These are phyloP conservation scores for Aspergillus sp. DNA, from an alignment of 2,329 filamentous ascomycete species.

Conservation along the genomic window DNA sequence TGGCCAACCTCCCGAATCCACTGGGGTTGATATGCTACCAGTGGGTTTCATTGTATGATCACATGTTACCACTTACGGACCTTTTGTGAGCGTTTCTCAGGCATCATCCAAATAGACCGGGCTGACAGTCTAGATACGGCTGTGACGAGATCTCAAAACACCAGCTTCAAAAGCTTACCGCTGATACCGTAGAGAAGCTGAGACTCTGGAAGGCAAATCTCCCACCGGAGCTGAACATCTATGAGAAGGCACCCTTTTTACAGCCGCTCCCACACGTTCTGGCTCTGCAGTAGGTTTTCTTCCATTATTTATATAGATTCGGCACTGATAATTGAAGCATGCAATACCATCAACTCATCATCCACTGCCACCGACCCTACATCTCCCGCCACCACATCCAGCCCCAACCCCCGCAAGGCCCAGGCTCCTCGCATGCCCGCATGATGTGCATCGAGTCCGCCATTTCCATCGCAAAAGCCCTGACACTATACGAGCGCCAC, in stretches of 20 bases:
- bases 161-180: neutral
- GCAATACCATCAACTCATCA: neutral
- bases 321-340: neutral
- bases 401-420: neutral
- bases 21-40: neutral
- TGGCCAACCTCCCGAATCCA: neutral
- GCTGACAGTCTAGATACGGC: neutral
- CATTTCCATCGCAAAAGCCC: slow-evolving; percentile 11
- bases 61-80: neutral
- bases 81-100: neutral
- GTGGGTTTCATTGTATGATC: neutral
- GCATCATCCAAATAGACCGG: neutral
- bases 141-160: neutral
- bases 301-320: too few species aligned
- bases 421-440: slow-evolving; percentile 5
- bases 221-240: neutral
- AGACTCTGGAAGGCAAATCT: neutral
- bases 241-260: neutral
- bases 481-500: slow-evolving; percentile 7
- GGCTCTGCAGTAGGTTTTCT: slow-evolving; percentile 1
- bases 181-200: neutral
- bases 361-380: neutral
- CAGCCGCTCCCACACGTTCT: neutral
- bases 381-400: neutral
- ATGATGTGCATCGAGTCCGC: slow-evolving; percentile 14